Percentiles rank a stretch among this genome's conserved stretches.
Conservation (phyloP, 768 basidiomycete species). For the Tulasnella sp. region DNA sequence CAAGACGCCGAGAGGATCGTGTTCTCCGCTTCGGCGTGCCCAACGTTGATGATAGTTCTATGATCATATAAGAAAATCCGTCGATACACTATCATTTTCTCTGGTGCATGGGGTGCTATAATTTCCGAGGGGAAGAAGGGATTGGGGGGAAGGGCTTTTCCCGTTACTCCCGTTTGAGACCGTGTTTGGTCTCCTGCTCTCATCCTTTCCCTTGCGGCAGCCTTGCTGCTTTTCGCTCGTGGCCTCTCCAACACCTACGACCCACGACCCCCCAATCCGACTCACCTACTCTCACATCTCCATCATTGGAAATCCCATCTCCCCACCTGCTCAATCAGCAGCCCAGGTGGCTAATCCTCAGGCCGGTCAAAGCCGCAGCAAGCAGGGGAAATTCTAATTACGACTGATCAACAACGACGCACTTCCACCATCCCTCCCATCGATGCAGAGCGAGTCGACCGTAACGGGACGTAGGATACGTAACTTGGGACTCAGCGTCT, state of each 20-base stretch:
- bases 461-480: conserved; percentile 18
- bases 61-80: no score
- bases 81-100: background rate
- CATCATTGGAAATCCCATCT: conserved; percentile 4
- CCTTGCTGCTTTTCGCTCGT: conserved; percentile 11
- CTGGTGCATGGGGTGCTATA: background rate
- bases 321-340: conserved; percentile 1
- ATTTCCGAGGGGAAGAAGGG: background rate
- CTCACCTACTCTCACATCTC: conserved; percentile 6
- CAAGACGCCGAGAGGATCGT: background rate
- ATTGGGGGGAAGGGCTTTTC: background rate
- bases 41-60: background rate
- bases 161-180: background rate
- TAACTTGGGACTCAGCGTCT: conserved; percentile 17
- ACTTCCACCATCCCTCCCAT: conserved; percentile 16
- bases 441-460: conserved; percentile 26
- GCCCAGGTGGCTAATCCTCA: background rate
- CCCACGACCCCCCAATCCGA: conserved; percentile 3
- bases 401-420: conserved; percentile 12
- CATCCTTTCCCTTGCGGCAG: conserved; percentile 4
- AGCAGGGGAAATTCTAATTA: conserved; percentile 12
- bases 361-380: conserved; percentile 5
- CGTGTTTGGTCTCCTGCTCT: conserved; percentile 6
- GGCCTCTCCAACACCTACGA: conserved; percentile 5
- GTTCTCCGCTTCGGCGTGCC: background rate